These are phyloP conservation scores for Cladochytrium replicatum DNA, from an alignment of 192 early-diverging fungal genomes.

Conservation along the genomic window DNA sequence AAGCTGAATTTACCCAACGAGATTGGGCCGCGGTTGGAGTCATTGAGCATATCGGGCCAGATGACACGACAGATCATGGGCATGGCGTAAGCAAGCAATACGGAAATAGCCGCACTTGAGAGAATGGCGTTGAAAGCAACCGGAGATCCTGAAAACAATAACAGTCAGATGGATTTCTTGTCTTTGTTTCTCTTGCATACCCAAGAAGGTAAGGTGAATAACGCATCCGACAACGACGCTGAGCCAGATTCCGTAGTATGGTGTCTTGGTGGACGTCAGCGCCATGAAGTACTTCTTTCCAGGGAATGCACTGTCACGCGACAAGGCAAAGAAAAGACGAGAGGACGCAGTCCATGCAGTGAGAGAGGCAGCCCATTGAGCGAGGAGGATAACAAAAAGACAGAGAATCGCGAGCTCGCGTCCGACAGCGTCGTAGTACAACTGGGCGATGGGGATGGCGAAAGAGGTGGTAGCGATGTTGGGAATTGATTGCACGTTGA, in stretches of 20 bases:
- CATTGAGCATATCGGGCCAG: not conserved
- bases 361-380: slow-evolving; percentile 14
- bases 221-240: slow-evolving; percentile 6
- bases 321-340: slow-evolving; percentile 27
- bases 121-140: slow-evolving; percentile 25
- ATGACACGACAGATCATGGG: slow-evolving; percentile 20
- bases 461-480: slow-evolving; percentile 6
- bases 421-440: slow-evolving; percentile 10
- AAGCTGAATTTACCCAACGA: slow-evolving; percentile 15
- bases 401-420: not conserved
- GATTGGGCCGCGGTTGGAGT: slow-evolving; percentile 16
- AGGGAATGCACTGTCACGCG: slow-evolving; percentile 27
- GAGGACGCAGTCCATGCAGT: slow-evolving; percentile 12
- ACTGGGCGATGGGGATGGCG: slow-evolving; percentile 7
- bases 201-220: slow-evolving; percentile 6
- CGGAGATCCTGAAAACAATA: too few relatives aligned
- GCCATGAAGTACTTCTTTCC: slow-evolving; percentile 8
- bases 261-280: slow-evolving; percentile 15
- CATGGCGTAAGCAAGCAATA: slow-evolving; percentile 25
- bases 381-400: slow-evolving; percentile 15
- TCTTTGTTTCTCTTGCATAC: too few relatives aligned
- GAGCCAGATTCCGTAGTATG: slow-evolving; percentile 15
- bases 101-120: slow-evolving; percentile 26
- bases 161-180: too few relatives aligned
- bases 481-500: slow-evolving; percentile 5